Evolutionary conservation across 2,329 filamentous ascomycete genomes (phyloP).

Genomic region (Teratosphaeriaceae sp.): DNA sequence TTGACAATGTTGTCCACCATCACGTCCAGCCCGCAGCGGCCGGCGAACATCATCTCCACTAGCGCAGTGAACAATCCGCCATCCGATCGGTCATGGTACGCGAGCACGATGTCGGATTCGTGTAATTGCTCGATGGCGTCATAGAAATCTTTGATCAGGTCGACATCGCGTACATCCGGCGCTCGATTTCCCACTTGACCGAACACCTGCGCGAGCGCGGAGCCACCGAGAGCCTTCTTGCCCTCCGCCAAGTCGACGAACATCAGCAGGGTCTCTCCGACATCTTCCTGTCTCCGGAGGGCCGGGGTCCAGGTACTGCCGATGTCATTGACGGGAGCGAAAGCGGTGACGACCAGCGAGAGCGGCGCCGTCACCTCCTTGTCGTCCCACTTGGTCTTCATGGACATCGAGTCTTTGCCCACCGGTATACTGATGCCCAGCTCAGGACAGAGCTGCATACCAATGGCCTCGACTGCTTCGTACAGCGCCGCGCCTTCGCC

Average conservation of each 20-base stretch:
- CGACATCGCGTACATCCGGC: conserved; percentile 77
- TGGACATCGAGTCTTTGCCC: conserved; percentile 96
- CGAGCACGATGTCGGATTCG: conserved; percentile 67
- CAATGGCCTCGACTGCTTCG: conserved; percentile 87
- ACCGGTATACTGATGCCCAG: conserved; percentile 93
- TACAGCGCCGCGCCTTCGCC: conserved; percentile 91
- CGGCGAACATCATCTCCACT: conserved; percentile 97
- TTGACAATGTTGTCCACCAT: conserved; percentile 70
- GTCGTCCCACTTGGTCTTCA: conserved; percentile 92
- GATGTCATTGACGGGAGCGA: conserved; percentile 75
- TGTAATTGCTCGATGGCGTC: conserved; percentile 70
- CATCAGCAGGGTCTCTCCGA: conserved; percentile 81
- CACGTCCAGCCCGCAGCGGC: conserved; percentile 79
- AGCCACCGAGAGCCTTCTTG: conserved; percentile 78
- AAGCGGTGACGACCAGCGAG: conserved; percentile 85
- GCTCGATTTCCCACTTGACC: conserved; percentile 76
- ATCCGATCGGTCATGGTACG: conserved; percentile 92
- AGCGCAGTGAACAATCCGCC: conserved; percentile 87
- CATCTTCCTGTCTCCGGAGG: conserved; percentile 73
- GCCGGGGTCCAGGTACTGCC: conserved; percentile 91
- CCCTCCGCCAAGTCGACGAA: conserved; percentile 85
- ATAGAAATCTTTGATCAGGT: conserved; percentile 82
- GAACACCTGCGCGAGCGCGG: conserved; percentile 83
- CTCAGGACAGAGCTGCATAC: conserved; percentile 83
- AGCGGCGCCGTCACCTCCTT: conserved; percentile 91